Evolutionary conservation across 306 rosid species (phyloP).

Genomic region (Rosa lucieae): DNA sequence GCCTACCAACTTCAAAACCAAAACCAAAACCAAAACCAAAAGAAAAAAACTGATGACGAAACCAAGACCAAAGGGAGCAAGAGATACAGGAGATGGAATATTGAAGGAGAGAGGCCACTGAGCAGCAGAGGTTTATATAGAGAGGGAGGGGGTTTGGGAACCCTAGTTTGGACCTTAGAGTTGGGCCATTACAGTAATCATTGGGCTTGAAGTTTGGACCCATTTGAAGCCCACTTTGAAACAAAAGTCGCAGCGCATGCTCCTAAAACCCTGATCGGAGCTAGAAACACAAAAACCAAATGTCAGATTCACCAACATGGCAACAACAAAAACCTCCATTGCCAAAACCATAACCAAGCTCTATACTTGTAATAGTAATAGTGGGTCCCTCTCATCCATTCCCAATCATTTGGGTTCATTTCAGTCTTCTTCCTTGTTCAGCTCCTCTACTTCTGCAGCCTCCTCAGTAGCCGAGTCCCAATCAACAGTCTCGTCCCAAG

Average conservation of each 20-base stretch:
- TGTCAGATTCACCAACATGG: constrained; percentile 36
- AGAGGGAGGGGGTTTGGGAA: neutral
- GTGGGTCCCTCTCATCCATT: constrained; percentile 13
- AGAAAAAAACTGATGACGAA: neutral
- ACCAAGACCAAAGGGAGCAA: neutral
- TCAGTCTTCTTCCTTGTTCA: constrained; percentile 25
- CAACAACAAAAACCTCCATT: constrained; percentile 32
- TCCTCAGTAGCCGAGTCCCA: constrained; percentile 40
- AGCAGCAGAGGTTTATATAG: neutral
- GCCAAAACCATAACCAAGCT: constrained; percentile 44
- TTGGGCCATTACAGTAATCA: neutral
- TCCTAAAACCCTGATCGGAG: constrained; percentile 39
- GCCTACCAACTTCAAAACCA: neutral
- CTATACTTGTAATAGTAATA: constrained; percentile 27
- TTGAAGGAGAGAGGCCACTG: neutral
- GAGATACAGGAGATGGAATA: neutral
- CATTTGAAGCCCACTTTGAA: neutral
- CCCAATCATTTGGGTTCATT: constrained; percentile 15
- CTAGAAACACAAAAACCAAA: neutral
- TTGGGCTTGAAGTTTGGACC: constrained; percentile 6
- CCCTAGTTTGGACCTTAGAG: constrained; percentile 6
- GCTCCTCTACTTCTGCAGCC: constrained; percentile 41
- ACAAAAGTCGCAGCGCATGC: neutral
- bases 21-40: neutral
- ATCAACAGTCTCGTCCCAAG: constrained; percentile 47